A percentile compares a stretch with the other conserved stretches of the same genome.
Evolutionary conservation across 129 eudicot genomes (phyloP).

Genomic region (Tagetes patula): DNA sequence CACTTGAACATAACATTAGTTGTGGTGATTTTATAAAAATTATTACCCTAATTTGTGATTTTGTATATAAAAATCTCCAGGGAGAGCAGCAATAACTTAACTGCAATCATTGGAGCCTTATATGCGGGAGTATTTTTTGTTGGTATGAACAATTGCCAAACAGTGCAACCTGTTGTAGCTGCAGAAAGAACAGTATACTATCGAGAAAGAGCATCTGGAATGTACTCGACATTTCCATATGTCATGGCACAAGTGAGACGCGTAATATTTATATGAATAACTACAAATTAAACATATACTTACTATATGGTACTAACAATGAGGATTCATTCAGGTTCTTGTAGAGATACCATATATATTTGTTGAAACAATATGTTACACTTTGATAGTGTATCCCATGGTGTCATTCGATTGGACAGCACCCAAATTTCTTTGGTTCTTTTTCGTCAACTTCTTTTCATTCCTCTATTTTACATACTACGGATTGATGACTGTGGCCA

Average conservation of each 20-base stretch:
- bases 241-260: slow-evolving; percentile 76
- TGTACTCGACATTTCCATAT: slow-evolving; percentile 85
- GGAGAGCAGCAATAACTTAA: slow-evolving; percentile 42
- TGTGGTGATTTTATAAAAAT: background rate
- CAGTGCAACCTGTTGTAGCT: slow-evolving; percentile 75
- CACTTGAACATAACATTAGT: background rate
- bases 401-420: slow-evolving; percentile 56
- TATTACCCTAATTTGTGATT: background rate
- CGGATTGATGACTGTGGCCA: slow-evolving; percentile 63
- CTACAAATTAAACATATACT: background rate
- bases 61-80: slow-evolving; percentile 21
- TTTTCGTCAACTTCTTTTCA: slow-evolving; percentile 52
- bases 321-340: slow-evolving; percentile 40
- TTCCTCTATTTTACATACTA: slow-evolving; percentile 70
- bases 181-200: slow-evolving; percentile 82
- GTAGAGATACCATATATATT: slow-evolving; percentile 67
- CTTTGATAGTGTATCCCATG: slow-evolving; percentile 59
- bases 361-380: slow-evolving; percentile 40
- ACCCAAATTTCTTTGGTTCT: slow-evolving; percentile 60
- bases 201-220: slow-evolving; percentile 88
- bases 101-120: slow-evolving; percentile 67
- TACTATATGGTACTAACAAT: background rate
- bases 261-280: background rate
- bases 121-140: slow-evolving; percentile 61
- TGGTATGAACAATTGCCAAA: slow-evolving; percentile 63